These are phyloP conservation scores for Nicotiana benthamiana DNA, from an alignment of 257 asterid species.

Conservation along the genomic window DNA sequence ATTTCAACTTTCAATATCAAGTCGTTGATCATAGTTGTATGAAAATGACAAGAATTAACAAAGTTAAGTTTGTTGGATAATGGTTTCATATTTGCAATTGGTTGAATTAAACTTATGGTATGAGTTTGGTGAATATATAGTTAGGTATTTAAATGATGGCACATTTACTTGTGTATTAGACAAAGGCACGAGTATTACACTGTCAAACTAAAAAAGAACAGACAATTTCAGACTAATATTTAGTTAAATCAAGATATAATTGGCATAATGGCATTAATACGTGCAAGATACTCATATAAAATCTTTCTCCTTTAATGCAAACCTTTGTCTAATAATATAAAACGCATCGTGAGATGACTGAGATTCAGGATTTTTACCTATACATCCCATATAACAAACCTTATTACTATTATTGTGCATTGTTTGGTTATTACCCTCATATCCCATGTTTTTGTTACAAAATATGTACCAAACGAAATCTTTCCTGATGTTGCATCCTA, in stretches of 20 bases:
- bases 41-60: neutral
- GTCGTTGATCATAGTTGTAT: neutral
- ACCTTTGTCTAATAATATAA: neutral
- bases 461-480: too few relatives aligned
- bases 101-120: neutral
- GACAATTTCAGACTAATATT: too few relatives aligned
- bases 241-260: too few relatives aligned
- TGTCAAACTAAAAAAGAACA: too few relatives aligned
- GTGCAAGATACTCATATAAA: neutral
- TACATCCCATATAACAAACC: too few relatives aligned
- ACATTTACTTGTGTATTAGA: neutral
- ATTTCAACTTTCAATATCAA: constrained; percentile 6
- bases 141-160: neutral
- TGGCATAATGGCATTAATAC: neutral
- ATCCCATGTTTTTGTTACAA: too few relatives aligned
- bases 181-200: neutral
- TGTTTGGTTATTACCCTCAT: too few relatives aligned
- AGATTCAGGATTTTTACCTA: too few relatives aligned
- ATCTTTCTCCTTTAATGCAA: neutral
- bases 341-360: too few relatives aligned
- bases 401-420: too few relatives aligned
- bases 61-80: neutral
- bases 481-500: too few relatives aligned
- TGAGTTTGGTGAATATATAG: neutral
- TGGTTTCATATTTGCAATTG: neutral